Base-by-base conservation (phyloP, 768 basidiomycete species). In the Cyathus striatus region DNA sequence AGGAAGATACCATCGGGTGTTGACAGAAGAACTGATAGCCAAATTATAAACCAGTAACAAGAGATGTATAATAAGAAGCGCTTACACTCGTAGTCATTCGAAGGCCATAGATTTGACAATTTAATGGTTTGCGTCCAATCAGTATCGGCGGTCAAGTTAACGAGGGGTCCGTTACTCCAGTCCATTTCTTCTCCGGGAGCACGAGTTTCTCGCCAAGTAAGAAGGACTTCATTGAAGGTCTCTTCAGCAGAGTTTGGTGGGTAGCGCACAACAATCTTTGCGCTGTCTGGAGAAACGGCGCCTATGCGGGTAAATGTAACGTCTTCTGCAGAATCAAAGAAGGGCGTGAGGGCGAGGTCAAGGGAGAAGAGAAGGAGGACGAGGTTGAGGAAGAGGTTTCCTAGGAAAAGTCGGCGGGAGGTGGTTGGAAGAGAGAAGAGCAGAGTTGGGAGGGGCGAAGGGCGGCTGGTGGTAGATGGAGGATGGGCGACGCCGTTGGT, bases 281-380 rank as follows among this genome's bases (percentile, higher is more conserved):
- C 81, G 34, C 66, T 64, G 51, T 80, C 75, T 3, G 80, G 76
- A 49, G 80, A 76, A 43, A 89, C 72, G 2, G 84, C 84, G 13
- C 87, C 87, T 43, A 87, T 65, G 39, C 87, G 75, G 2, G 79
- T 77, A 58, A 84, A 90, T 10, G 66, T 61, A 46, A 86, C 73
- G 52, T 75, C 70, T 6, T 60, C 27, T 13, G 80, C 78, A 36
- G 74, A 52, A 54, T 80, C 76, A 43, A 79, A 55, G 50, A 76
- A 68, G 3, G 87, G 85, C 1, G 75, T 66, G 17, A 66, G 49
- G 37, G 73, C 61, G 48, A 80, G 73, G 55, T 90, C 86, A 21
- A 57, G 52, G 18, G 58, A 49, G n/a, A 61, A 62, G 20, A 59
- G 26, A 17, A 67, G 48, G 9, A 68, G 54, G 7, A 66, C 24